Conservation (phyloP, 2,329 filamentous ascomycete species). For the Colletotrichum liriopes region DNA sequence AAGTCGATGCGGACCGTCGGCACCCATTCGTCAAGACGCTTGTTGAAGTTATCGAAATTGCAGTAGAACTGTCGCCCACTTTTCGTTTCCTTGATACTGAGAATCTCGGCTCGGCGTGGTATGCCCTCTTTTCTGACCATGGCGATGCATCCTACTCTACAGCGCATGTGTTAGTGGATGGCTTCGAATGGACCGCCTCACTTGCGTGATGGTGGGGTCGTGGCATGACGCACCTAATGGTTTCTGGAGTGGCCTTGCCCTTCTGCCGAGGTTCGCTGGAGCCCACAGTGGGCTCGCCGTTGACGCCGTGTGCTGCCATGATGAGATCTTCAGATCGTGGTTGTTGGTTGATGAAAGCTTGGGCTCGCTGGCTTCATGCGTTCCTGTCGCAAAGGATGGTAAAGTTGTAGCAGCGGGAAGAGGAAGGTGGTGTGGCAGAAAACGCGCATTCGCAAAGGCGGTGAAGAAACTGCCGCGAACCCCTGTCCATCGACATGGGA, state of each 20-base stretch:
- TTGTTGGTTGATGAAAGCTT: constrained; percentile 32
- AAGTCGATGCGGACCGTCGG: constrained; percentile 87
- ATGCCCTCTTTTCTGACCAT: constrained; percentile 82
- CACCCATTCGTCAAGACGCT: constrained; percentile 89
- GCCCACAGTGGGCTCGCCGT: constrained; percentile 69
- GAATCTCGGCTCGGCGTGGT: constrained; percentile 91
- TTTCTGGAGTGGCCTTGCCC: constrained; percentile 87
- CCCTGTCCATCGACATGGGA: neutral
- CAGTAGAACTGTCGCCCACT: constrained; percentile 93
- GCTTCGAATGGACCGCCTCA: neutral
- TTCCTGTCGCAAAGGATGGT: constrained; percentile 14
- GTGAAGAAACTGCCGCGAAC: constrained; percentile 29
- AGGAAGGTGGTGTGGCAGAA: constrained; percentile 41
- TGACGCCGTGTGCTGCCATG: constrained; percentile 68
- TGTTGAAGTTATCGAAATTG: constrained; percentile 99
- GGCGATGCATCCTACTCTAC: constrained; percentile 71
- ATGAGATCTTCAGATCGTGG: constrained; percentile 51
- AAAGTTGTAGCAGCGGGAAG: neutral
- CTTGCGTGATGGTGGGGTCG: neutral
- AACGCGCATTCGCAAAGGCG: constrained; percentile 34
- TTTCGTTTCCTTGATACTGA: constrained; percentile 93
- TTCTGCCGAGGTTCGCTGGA: constrained; percentile 76
- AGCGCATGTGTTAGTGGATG: constrained; percentile 12
- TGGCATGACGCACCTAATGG: constrained; percentile 75
- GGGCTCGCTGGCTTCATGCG: neutral